Base-by-base conservation (phyloP, 371 early-diverging fungal species). In the Syncephalastrum sp. region DNA sequence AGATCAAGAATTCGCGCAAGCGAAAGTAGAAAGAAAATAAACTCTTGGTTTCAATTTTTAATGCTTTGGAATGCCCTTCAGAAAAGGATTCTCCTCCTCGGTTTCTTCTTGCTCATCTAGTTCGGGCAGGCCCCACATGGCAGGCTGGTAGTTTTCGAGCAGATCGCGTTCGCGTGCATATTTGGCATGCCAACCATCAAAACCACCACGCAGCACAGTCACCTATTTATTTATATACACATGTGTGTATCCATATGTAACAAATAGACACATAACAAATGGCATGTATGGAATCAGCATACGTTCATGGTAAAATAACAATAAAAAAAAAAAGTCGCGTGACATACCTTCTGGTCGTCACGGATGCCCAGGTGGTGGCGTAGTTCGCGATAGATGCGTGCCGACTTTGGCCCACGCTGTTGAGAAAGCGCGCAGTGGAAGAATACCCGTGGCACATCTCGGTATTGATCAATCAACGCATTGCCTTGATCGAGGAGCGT, bases 361-460 rank as follows among this genome's bases (percentile, higher is more conserved):
- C 54, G 42, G 15, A 55, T 57, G 8, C 69, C 71, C n/a, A 65
- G 64, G 27, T 69, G 72, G 7, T 65, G 53, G 24, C 87, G 60
- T 13, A 80, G 76, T 38, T 87, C 85, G 6, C 69, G 65, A 68
- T 91, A 93, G 12, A 84, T 84, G 41, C 85, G 78, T 3, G 94
- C 95, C 25, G 88, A 82, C 63, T 91, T 92, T 41, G 95, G 95
- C 0, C 95, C 79, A 64, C 58, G 48, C 24, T 73, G 53, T 68
- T 93, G 92, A 13, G 93, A 92, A 23, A 92, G 66, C 4, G 91
- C 89, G 61, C 95, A 95, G 63, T 94, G 94, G 61, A 95, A 93
- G 56, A 86, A 80, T 1, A 95, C 71, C 21, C 68, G 63, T 0
- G 90, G 90, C 1, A 91, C 85, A 13, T 69, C 33, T n/a, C 63